These are phyloP conservation scores for Neoboletus brunneissimus DNA, from an alignment of 768 basidiomycete genomes.

Conservation along the genomic window DNA sequence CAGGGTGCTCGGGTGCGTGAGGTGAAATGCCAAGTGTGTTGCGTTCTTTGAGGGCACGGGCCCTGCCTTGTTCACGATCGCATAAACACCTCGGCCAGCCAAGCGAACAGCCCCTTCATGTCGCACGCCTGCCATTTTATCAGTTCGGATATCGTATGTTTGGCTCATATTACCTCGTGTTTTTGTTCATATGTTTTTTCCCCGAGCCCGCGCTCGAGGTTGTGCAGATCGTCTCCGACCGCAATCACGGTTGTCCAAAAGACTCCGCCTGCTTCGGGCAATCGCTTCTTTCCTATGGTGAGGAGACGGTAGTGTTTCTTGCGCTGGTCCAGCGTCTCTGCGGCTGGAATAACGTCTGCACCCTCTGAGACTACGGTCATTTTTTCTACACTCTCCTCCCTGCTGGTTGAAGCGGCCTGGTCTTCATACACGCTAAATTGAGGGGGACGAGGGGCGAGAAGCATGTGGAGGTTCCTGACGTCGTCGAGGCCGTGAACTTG, in stretches of 20 bases:
- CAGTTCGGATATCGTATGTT: too few species aligned
- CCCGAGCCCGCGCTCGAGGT: background rate
- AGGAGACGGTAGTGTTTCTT: too few species aligned
- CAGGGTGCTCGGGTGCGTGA: conserved; percentile 49
- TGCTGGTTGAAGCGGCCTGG: background rate
- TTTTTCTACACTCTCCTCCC: too few species aligned
- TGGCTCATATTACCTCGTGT: conserved; percentile 34
- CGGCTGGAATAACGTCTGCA: too few species aligned
- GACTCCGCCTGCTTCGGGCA: too few species aligned
- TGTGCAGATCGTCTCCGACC: conserved; percentile 31
- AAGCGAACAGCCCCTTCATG: conserved; percentile 46
- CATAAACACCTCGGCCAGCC: conserved; percentile 58
- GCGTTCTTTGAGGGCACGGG: conserved; percentile 40
- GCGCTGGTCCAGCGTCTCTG: too few species aligned
- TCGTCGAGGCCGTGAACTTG: conserved; percentile 33
- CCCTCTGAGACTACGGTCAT: too few species aligned
- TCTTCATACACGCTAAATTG: conserved; percentile 28
- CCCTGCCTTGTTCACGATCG: conserved; percentile 48
- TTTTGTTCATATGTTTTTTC: background rate
- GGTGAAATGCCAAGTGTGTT: conserved; percentile 57
- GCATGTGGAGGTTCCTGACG: conserved; percentile 49
- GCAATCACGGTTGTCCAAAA: conserved; percentile 12
- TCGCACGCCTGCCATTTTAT: conserved; percentile 39
- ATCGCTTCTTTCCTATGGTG: too few species aligned
- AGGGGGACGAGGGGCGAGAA: conserved; percentile 18